A percentile compares a stretch with the other conserved stretches of the same genome.
Conservation (phyloP, 148 eudicot species). For the Chenopodium formosanum region DNA sequence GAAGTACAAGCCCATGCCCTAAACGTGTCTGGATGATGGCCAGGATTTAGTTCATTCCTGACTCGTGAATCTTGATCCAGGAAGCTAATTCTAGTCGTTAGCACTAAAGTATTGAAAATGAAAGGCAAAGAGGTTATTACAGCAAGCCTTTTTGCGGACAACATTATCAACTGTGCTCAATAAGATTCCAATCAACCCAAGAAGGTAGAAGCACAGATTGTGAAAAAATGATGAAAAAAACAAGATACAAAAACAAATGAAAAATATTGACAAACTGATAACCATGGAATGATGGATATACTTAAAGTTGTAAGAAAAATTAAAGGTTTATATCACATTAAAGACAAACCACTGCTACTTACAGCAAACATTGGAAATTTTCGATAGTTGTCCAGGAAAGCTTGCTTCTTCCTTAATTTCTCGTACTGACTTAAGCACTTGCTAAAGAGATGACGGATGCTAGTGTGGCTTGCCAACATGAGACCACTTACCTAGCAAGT, state of each 20-base stretch:
- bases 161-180: neutral
- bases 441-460: slow-evolving; percentile 90
- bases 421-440: slow-evolving; percentile 90
- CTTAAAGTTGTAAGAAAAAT: neutral
- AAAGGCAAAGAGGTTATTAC: neutral
- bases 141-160: neutral
- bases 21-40: neutral
- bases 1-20: neutral
- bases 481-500: slow-evolving; percentile 83
- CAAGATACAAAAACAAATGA: neutral
- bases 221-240: neutral
- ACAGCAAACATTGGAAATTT: slow-evolving; percentile 95
- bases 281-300: neutral
- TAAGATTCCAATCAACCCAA: neutral
- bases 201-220: neutral
- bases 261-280: neutral
- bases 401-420: slow-evolving; percentile 91
- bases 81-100: neutral
- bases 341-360: slow-evolving; percentile 32
- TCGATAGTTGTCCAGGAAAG: slow-evolving; percentile 95
- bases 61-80: neutral
- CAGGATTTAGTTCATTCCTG: neutral
- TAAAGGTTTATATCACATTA: neutral
- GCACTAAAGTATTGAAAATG: neutral
- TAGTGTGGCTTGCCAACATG: slow-evolving; percentile 97